Evolutionary conservation across 2,329 filamentous ascomycete species (phyloP).

Genomic region (Tolypocladium endophyticum): DNA sequence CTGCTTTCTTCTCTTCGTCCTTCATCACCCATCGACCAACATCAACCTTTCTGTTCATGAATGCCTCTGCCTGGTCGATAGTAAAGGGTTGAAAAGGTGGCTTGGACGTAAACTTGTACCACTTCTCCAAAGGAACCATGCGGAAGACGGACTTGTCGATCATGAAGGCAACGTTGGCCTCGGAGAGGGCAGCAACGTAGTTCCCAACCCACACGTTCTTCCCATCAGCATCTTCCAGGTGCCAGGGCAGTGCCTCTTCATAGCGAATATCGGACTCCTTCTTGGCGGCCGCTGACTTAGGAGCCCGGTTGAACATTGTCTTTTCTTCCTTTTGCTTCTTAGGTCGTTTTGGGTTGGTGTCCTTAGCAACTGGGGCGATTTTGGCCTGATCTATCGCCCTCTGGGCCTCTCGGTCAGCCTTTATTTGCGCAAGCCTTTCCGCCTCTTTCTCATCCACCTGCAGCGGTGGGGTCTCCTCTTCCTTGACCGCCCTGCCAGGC

Average conservation of each 20-base stretch:
- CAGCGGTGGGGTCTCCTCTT: conserved; percentile 35
- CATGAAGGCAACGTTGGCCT: conserved; percentile 71
- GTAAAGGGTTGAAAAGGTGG: conserved; percentile 68
- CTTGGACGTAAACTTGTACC: conserved; percentile 80
- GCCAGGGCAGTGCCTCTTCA: conserved; percentile 93
- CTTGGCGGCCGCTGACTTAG: conserved; percentile 68
- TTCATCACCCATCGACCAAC: conserved; percentile 74
- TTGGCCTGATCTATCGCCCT: conserved; percentile 81
- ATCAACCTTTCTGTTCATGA: conserved; percentile 69
- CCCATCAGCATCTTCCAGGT: conserved; percentile 90
- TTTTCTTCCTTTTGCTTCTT: conserved; percentile 72
- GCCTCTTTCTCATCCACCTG: conserved; percentile 46
- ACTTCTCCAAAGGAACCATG: conserved; percentile 89
- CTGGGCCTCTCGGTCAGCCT: conserved; percentile 75
- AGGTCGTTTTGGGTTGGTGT: conserved; percentile 35
- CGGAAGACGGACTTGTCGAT: conserved; percentile 62
- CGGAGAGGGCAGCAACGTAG: conserved; percentile 81
- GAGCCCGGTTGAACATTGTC: conserved; percentile 75
- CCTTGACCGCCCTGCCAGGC: conserved; percentile 52
- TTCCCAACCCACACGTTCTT: conserved; percentile 90
- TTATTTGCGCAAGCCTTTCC: conserved; percentile 56
- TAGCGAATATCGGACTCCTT: conserved; percentile 68
- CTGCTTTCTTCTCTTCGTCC: conserved; percentile 48
- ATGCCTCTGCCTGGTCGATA: conserved; percentile 75
- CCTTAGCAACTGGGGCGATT: conserved; percentile 73